A percentile compares a stretch with the other conserved stretches of the same genome.
phyloP scores from a whole-genome alignment of 176 grass and related monocot species.

The Lolium perenne region DNA sequence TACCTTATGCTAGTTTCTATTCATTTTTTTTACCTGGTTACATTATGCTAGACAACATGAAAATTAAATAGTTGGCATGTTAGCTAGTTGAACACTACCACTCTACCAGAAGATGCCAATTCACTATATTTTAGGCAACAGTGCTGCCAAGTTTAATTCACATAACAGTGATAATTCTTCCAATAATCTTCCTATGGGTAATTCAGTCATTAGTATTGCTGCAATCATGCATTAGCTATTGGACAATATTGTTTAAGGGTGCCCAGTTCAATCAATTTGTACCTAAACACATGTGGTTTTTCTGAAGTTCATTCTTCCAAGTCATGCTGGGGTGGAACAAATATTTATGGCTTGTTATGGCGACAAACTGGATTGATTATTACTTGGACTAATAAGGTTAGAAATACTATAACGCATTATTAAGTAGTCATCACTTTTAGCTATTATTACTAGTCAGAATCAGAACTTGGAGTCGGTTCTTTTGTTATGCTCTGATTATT shows the following conservation, averaged over 20 bases:
- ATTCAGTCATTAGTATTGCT: background rate
- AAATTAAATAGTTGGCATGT: background rate
- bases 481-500: background rate
- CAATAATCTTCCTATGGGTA: background rate
- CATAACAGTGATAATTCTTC: slow-evolving; percentile 1
- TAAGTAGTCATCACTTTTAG: background rate
- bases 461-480: slow-evolving; percentile 2
- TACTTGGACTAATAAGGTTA: background rate
- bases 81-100: slow-evolving; percentile 7
- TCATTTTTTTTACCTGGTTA: background rate
- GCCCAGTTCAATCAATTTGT: slow-evolving; percentile 20
- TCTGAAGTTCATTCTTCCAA: slow-evolving; percentile 27
- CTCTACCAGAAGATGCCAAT: slow-evolving; percentile 5
- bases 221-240: slow-evolving; percentile 14
- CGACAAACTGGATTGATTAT: slow-evolving; percentile 9
- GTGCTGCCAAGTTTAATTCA: background rate
- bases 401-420: background rate
- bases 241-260: slow-evolving; percentile 33
- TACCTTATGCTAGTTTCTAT: slow-evolving; percentile 12
- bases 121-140: slow-evolving; percentile 25
- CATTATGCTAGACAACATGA: background rate
- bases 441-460: background rate
- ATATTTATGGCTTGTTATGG: slow-evolving; percentile 27
- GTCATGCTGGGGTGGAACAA: slow-evolving; percentile 9
- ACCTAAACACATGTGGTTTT: slow-evolving; percentile 1